Base-by-base conservation (phyloP, 2,329 filamentous ascomycete genomes). In the Fusarium pseudocircinatum region DNA sequence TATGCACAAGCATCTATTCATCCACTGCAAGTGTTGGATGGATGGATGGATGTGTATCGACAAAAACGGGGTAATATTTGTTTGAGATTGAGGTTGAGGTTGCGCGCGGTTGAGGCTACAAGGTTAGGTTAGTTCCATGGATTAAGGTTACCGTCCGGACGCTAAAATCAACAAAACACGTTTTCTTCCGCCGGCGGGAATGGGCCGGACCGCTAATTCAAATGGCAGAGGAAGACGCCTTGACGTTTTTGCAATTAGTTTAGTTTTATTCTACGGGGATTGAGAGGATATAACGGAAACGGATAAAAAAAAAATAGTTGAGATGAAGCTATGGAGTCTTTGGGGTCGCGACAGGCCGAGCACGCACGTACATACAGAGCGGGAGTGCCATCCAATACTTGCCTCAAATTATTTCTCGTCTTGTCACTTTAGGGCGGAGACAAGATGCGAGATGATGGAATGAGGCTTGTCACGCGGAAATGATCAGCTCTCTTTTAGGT, bases 81-180 rank as follows among this genome's bases (percentile, higher is more conserved):
- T 36, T 36, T 36, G 34, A 36, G 24, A 26, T 64, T 24, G 24
- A 40, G 50, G 24, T 26, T n/a, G 37, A 32, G 50, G n/a, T 16
- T 34, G 32, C 40, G 43, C 14, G 26, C 10, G 34, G 49, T 36
- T 30, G 40, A 37, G 32, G 30, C 34, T 69, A 39, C 40, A 68
- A 60, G 56, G 67, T 73, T 74, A n/a, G 67, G 6, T 42, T 42
- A 42, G 40, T 42, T 24, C n/a, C n/a, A n/a, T n/a, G 10, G 67
- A 64, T 74, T 74, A 74, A 74, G 60, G 71, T 74, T 74, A 46
- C 52, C 22, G 34, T 39, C n/a, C 28, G 36, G n/a, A 62, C 71
- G 71, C 71, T 74, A 74, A 69, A 49, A 18, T 10, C 22, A 24
- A 65, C 39, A 50, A 50, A 50, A 59, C 54, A 61, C 42, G 52